Evolutionary conservation across 371 early-diverging fungal genomes (phyloP), one percentile per base, ranked within the genome.

Genomic region (Mortierella sp.): DNA sequence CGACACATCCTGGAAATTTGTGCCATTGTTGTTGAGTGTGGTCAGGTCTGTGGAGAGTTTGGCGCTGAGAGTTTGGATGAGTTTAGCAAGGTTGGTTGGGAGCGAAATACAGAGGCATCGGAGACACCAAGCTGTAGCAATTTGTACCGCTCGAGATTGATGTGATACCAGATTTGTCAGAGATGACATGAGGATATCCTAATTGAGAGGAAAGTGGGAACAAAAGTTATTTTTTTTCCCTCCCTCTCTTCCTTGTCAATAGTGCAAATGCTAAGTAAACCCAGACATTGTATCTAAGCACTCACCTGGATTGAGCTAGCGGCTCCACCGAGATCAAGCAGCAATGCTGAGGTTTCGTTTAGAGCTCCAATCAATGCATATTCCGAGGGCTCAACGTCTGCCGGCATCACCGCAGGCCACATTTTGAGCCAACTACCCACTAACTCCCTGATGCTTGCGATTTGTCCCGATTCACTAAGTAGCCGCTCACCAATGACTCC

Each of bases 381-480:
- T 72, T 87, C 94, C 65, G 49, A 77, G 6, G 93, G 91, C 35
- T 91, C 90, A 9, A 86, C 73, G 52, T 93, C 91, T 30, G 88
- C 89, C 37, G 88, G 86, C 83, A 88, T 86, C n/a, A 90, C 83
- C 0, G 93, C 88, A 16, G 92, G 92, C 93, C 93, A 93, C 45
- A 84, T 86, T 67, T 89, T 88, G 52, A 95, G 79, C 91, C 93
- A 95, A 60, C 85, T 85, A 18, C 86, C 85, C 10, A 89, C 84
- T 12, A 98, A 78, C 54, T 90, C 87, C 59, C 88, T 88, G 35
- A 95, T 87, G 0, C 96, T 95, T 18, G 79, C 84, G 16, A 94
- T 83, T 83, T 96, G 96, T 9, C 94, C 96, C n/a, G 90, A 86
- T 73, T 97, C 97, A 49, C 92, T 92, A 60, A 96, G 71, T 47